Evolutionary conservation across 208 protist genomes (phyloP), one percentile per base, ranked within the genome.

Genomic region (Trypanosoma lewisi): DNA sequence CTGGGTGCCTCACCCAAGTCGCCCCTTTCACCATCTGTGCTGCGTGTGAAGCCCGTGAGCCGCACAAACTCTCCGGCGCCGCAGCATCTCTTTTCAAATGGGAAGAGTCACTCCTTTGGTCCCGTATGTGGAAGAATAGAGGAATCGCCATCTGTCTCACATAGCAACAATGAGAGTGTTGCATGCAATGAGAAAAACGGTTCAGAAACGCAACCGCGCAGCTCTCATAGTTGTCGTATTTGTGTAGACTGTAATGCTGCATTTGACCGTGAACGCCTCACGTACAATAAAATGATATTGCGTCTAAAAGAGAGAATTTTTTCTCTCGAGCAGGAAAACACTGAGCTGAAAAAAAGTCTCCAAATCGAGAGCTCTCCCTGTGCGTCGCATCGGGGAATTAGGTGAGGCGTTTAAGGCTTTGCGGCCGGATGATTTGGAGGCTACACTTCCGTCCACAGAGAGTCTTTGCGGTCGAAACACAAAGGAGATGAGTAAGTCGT

Each of bases 231-330:
- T 7, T 57, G 28, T 36, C 51, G 19, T 37, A 67, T 67, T 50
- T 67, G 61, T 50, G 27, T 47, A 9, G 14, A 27, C 11, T 67
- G 61, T 37, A 67, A 67, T 37, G 41, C 27, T 42, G 4, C 30
- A 6, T 67, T 67, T 51, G 61, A 67, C 36, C 34, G 61, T 14
- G 61, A 67, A 34, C 48, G 61, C 9, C 2, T n/a, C 0, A 36
- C 39, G 50, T 67, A 51, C 55, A 41, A 49, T 1, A 27, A 45
- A 2, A 49, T 67, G 23, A 56, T 67, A 23, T 4, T 21, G 4
- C 30, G 27, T 28, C 50, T 67, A 4, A 34, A 31, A 19, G 17
- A 47, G n/a, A 36, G 50, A 33, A 34, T 67, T 7, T 27, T 33
- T 27, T 39, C 36, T 19, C 36, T 57, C 17, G 25, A 66, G 25